Evolutionary conservation across 768 basidiomycete genomes (phyloP).

Genomic region (Coprinopsis sp.): DNA sequence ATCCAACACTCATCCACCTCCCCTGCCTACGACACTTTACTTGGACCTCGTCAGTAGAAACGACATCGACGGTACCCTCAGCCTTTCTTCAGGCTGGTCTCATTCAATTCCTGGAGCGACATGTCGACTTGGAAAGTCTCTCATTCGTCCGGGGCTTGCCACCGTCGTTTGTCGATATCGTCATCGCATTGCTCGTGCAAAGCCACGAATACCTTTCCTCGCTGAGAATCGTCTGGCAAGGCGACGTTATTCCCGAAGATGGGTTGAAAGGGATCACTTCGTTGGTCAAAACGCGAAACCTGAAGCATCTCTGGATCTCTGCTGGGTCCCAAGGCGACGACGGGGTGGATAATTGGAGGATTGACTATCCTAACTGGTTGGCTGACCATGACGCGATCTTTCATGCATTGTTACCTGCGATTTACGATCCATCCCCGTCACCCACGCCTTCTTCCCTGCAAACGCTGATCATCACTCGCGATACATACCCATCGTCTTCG

Average conservation of each 20-base stretch:
- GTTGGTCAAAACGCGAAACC: too few species aligned
- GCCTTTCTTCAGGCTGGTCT: too few species aligned
- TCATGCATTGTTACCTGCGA: background rate
- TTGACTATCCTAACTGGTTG: background rate
- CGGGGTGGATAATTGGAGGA: too few species aligned
- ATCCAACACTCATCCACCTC: background rate
- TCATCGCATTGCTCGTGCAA: too few species aligned
- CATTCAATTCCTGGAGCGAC: too few species aligned
- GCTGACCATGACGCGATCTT: background rate
- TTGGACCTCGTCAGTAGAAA: background rate
- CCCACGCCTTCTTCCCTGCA: background rate
- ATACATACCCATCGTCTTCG: slow-evolving; percentile 1
- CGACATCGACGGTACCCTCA: too few species aligned
- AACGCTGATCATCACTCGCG: slow-evolving; percentile 3
- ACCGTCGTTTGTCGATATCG: too few species aligned
- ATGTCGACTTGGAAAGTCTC: background rate
- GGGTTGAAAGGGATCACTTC: background rate
- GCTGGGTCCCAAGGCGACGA: background rate
- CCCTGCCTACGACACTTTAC: background rate
- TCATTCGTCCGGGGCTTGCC: background rate
- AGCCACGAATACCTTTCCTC: background rate
- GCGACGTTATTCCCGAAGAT: background rate
- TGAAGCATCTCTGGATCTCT: slow-evolving; percentile 1
- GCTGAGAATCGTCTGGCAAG: background rate
- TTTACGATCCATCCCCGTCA: background rate